Conservation (phyloP, 2,329 filamentous ascomycete genomes). For the Penicillium sumatraense region DNA sequence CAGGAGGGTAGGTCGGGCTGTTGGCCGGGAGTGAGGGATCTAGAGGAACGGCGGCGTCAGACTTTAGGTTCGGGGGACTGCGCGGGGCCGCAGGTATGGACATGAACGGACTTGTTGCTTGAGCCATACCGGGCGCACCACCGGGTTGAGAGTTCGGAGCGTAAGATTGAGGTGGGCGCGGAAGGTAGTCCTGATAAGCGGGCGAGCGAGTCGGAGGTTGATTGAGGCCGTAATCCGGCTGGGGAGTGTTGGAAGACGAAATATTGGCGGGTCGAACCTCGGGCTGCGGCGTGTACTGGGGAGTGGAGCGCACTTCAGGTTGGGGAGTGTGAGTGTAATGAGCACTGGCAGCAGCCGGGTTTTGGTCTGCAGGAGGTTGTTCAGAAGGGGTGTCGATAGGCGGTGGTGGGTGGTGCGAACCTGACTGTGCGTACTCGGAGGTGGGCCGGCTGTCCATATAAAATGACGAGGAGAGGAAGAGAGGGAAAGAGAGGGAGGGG, state of each 20-base stretch:
- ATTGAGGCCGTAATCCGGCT: slow-evolving; percentile 84
- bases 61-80: slow-evolving; percentile 71
- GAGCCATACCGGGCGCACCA: slow-evolving; percentile 90
- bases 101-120: slow-evolving; percentile 97
- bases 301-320: slow-evolving; percentile 42
- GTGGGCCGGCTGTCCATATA: slow-evolving; percentile 66
- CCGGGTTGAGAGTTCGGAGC: slow-evolving; percentile 72
- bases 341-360: slow-evolving; percentile 72
- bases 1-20: slow-evolving; percentile 86
- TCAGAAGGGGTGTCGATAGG: slow-evolving; percentile 73
- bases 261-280: slow-evolving; percentile 76
- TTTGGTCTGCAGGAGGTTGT: slow-evolving; percentile 83
- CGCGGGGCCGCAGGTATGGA: slow-evolving; percentile 60
- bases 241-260: slow-evolving; percentile 79
- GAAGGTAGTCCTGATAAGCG: slow-evolving; percentile 85
- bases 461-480: slow-evolving; percentile 23
- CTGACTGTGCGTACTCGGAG: slow-evolving; percentile 82
- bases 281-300: slow-evolving; percentile 79
- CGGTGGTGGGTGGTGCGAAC: slow-evolving; percentile 68
- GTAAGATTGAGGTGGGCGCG: slow-evolving; percentile 72
- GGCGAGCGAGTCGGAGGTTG: slow-evolving; percentile 72
- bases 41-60: slow-evolving; percentile 98
- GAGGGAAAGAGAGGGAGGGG: too few species aligned
- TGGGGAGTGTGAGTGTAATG: slow-evolving; percentile 47
- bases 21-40: slow-evolving; percentile 96